Base-by-base conservation (phyloP, 2,329 filamentous ascomycete genomes). In the Myriosclerotinia curreyana region DNA sequence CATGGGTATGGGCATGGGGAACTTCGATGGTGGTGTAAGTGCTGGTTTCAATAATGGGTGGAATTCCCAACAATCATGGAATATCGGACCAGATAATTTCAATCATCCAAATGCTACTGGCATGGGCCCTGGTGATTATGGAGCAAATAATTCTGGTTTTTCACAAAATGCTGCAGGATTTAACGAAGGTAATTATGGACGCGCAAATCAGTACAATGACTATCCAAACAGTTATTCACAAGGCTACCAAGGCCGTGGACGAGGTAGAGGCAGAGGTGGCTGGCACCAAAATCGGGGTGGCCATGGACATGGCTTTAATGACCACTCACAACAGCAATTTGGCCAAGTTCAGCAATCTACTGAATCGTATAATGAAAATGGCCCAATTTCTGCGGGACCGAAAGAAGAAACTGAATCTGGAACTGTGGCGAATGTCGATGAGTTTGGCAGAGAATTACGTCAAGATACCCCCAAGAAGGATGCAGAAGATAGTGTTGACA, bases 21-120 rank as follows among this genome's bases (percentile, higher is more conserved):
- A 86, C 75, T 87, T 86, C 79, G 84, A 85, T 79, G 85, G 85
- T 78, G 83, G 84, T 76, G 82, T 77, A 73, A 77, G 78, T 69
- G 76, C 80, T 74, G 84, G 86, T 77, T 84, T 86, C 83, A 87
- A 88, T 84, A 86, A 87, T 85, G 88, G 87, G 82, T 91, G 88
- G 88, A 90, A 88, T 82, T 83, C 83, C 82, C 88, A 89, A 80
- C 87, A 90, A 81, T 86, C 87, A 83, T 92, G 88, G 89, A 90
- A 88, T 87, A 85, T 86, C 83, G 72, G 86, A 83, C 88, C 89
- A 88, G 88, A 91, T 91, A 92, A 91, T 89, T 91, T 86, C 87
- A 92, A 86, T 87, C 83, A 86, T 87, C 84, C 86, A 89, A 91
- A 86, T 90, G 85, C 80, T 89, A 84, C 79, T 74, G 86, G 86